phyloP scores from a whole-genome alignment of 2,329 filamentous ascomycete species.

The Aspergillus ruber region DNA sequence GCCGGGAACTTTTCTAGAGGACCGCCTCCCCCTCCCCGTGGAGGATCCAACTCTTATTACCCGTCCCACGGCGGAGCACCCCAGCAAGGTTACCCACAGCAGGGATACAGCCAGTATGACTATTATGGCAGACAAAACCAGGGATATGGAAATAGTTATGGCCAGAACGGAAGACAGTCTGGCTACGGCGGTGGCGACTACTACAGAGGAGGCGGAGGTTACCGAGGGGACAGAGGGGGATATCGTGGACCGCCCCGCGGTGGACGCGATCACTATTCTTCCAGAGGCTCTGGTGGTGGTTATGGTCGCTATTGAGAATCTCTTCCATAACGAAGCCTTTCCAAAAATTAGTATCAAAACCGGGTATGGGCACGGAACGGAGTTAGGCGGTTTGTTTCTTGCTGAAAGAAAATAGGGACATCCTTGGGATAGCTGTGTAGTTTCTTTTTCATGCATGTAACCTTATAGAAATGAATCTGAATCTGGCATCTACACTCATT shows the following conservation, averaged over 20 bases:
- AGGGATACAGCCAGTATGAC: constrained; percentile 15
- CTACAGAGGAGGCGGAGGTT: constrained; percentile 14
- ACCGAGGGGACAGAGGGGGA: constrained; percentile 6
- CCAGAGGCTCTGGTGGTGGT: constrained; percentile 23
- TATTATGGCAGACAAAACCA: constrained; percentile 15
- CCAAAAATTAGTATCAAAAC: neutral
- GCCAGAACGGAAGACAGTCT: constrained; percentile 18
- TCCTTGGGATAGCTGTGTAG: neutral
- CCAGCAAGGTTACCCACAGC: constrained; percentile 10
- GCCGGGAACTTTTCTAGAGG: constrained; percentile 28
- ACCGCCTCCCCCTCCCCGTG: constrained; percentile 34
- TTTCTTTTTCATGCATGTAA: neutral
- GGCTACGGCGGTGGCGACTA: constrained; percentile 18
- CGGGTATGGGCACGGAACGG: neutral
- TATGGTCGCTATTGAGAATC: constrained; percentile 22
- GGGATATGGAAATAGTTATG: constrained; percentile 17
- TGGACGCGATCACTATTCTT: constrained; percentile 25
- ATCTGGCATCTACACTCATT: neutral
- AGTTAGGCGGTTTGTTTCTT: neutral
- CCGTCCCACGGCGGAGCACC: constrained; percentile 8
- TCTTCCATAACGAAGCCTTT: neutral
- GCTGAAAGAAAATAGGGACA: neutral
- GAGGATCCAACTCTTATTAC: constrained; percentile 22
- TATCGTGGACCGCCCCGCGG: constrained; percentile 13
- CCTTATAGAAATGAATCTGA: neutral